Percentiles rank a stretch among this genome's conserved stretches.
phyloP scores from a whole-genome alignment of 108 stramenopile species.

The Nannochloropsis salina region DNA sequence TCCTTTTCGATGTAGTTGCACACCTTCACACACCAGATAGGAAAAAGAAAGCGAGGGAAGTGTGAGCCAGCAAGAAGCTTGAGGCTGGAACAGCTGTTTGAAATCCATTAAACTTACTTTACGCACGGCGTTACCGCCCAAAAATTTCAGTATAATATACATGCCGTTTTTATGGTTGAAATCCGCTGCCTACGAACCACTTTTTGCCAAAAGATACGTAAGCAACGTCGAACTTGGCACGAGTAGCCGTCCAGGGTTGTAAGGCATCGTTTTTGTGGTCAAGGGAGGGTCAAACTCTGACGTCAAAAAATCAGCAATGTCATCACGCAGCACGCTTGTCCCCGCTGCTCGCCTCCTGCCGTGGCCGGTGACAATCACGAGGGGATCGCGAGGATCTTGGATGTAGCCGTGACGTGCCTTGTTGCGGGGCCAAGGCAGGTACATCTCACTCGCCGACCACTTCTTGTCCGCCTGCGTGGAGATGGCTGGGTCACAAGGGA shows the following conservation, averaged over 20 bases:
- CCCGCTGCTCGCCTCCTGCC: neutral
- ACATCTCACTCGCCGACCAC: neutral
- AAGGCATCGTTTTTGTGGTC: neutral
- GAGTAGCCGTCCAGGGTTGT: neutral
- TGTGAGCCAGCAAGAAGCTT: too few relatives aligned
- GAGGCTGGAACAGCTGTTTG: too few relatives aligned
- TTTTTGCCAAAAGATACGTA: neutral
- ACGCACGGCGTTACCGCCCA: too few relatives aligned
- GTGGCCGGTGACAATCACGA: constrained; percentile 17
- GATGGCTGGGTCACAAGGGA: too few relatives aligned
- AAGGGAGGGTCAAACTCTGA: neutral
- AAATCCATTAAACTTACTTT: too few relatives aligned
- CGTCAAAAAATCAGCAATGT: neutral
- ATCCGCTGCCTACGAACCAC: too few relatives aligned
- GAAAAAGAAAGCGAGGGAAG: too few relatives aligned
- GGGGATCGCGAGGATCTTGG: neutral
- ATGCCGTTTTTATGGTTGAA: too few relatives aligned
- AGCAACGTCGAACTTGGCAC: neutral
- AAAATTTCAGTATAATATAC: too few relatives aligned
- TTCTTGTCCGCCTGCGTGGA: neutral
- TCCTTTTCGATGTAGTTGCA: too few relatives aligned
- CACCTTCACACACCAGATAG: too few relatives aligned
- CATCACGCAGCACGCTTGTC: neutral
- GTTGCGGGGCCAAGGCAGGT: neutral
- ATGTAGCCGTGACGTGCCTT: neutral